These are phyloP conservation scores for Triticum turgidum DNA, from an alignment of 176 grass and related monocot species.

Conservation along the genomic window DNA sequence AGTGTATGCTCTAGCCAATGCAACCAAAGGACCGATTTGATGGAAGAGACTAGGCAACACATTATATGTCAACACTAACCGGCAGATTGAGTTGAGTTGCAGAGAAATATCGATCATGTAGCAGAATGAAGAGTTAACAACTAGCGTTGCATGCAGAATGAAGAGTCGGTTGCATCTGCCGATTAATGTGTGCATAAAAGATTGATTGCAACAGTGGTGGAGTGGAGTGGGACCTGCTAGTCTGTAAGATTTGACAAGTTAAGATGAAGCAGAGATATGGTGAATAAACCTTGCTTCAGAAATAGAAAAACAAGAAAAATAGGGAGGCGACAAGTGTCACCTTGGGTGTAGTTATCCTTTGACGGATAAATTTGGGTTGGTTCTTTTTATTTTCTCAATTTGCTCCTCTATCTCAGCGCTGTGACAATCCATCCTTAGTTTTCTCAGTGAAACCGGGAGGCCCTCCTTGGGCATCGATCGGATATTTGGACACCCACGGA, in stretches of 20 bases:
- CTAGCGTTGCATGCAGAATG: too few species aligned
- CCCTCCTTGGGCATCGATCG: background rate
- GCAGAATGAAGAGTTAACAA: too few species aligned
- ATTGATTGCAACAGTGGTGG: background rate
- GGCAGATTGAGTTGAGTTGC: too few species aligned
- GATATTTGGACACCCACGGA: background rate
- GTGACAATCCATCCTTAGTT: background rate
- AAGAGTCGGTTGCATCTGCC: too few species aligned
- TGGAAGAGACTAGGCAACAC: too few species aligned
- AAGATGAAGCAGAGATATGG: background rate
- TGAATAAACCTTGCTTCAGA: background rate
- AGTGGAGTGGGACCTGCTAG: background rate
- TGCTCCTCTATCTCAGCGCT: background rate
- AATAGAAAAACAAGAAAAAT: background rate
- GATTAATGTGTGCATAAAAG: too few species aligned
- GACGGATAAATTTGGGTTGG: background rate
- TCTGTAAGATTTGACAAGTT: background rate
- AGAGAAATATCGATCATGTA: too few species aligned
- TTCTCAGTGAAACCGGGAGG: background rate
- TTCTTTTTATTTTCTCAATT: background rate
- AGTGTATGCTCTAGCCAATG: too few species aligned
- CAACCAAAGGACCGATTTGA: too few species aligned
- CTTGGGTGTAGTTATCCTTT: background rate
- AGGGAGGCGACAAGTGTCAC: background rate
- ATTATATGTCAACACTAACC: too few species aligned